Percentiles rank a stretch among this genome's conserved stretches.
phyloP scores from a whole-genome alignment of 805 yeast species.

The Candida nonsorbophila region DNA sequence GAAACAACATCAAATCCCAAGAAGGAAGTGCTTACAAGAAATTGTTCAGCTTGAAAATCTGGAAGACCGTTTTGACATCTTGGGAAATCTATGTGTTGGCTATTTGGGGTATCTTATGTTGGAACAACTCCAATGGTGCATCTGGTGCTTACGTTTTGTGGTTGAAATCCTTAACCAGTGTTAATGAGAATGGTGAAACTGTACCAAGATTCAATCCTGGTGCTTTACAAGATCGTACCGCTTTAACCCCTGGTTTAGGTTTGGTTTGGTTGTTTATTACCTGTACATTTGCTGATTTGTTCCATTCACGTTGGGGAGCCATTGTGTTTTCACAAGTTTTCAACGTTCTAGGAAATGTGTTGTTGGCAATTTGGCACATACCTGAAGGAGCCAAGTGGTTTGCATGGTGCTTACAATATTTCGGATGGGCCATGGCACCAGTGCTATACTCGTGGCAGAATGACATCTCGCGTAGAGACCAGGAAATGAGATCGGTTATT shows the following conservation, averaged over 20 bases:
- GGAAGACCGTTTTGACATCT: conserved; percentile 48
- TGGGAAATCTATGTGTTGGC: conserved; percentile 60
- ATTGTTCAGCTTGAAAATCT: conserved; percentile 39
- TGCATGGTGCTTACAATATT: conserved; percentile 55
- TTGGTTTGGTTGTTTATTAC: conserved; percentile 32
- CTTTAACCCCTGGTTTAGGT: conserved; percentile 43
- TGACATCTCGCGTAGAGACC: conserved; percentile 54
- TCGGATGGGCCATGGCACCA: conserved; percentile 61
- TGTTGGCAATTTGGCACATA: conserved; percentile 57
- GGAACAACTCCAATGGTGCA: conserved; percentile 53
- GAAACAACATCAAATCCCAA: conserved; percentile 16
- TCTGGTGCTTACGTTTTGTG: conserved; percentile 47
- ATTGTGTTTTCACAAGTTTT: conserved; percentile 48
- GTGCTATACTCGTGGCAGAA: conserved; percentile 54
- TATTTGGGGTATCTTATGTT: conserved; percentile 52
- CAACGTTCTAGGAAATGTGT: conserved; percentile 49
- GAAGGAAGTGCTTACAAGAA: conserved; percentile 17
- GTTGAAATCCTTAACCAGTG: conserved; percentile 37
- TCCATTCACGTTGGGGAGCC: conserved; percentile 50
- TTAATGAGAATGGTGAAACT: conserved; percentile 14
- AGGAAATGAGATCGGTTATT: conserved; percentile 49
- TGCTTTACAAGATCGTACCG: conserved; percentile 35
- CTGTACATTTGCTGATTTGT: conserved; percentile 33
- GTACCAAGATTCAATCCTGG: conserved; percentile 24
- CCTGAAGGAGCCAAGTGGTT: conserved; percentile 58